Conservation (phyloP, 2,329 filamentous ascomycete species). For the Didymosphaeria variabile region DNA sequence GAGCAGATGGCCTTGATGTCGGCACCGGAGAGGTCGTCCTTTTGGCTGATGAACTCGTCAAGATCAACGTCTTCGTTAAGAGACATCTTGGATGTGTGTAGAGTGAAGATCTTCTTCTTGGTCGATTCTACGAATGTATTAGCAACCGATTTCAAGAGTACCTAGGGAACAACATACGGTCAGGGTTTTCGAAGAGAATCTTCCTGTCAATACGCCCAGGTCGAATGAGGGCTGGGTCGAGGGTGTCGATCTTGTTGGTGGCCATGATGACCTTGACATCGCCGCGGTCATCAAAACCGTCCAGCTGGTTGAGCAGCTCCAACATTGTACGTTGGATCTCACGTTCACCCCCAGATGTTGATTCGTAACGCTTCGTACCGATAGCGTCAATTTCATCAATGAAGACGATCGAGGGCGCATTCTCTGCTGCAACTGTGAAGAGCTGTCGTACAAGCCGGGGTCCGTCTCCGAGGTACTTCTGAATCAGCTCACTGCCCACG, state of each 20-base stretch:
- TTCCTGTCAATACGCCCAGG: constrained; percentile 98
- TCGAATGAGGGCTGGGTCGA: constrained; percentile 94
- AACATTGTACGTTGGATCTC: constrained; percentile 99
- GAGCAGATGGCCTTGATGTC: constrained; percentile 99
- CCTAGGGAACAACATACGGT: constrained; percentile 60
- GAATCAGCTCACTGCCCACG: constrained; percentile 95
- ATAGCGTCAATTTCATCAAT: constrained; percentile 99
- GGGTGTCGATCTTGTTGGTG: constrained; percentile 98
- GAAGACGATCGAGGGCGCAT: constrained; percentile 96
- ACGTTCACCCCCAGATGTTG: constrained; percentile 93
- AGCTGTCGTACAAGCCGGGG: constrained; percentile 94
- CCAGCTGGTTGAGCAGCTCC: constrained; percentile 96
- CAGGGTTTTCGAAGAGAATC: constrained; percentile 81
- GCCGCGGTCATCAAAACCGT: constrained; percentile 97
- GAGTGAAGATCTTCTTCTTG: constrained; percentile 95
- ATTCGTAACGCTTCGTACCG: constrained; percentile 98
- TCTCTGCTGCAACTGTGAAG: constrained; percentile 94
- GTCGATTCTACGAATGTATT: constrained; percentile 82
- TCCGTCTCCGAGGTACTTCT: constrained; percentile 98
- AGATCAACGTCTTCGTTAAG: constrained; percentile 96
- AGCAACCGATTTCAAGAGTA: constrained; percentile 40
- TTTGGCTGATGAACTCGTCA: constrained; percentile 97
- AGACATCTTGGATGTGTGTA: constrained; percentile 99
- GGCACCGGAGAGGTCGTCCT: constrained; percentile 95
- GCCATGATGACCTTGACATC: constrained; percentile 99